Evolutionary conservation across 768 basidiomycete species (phyloP).

Genomic region (Serendipita indica): DNA sequence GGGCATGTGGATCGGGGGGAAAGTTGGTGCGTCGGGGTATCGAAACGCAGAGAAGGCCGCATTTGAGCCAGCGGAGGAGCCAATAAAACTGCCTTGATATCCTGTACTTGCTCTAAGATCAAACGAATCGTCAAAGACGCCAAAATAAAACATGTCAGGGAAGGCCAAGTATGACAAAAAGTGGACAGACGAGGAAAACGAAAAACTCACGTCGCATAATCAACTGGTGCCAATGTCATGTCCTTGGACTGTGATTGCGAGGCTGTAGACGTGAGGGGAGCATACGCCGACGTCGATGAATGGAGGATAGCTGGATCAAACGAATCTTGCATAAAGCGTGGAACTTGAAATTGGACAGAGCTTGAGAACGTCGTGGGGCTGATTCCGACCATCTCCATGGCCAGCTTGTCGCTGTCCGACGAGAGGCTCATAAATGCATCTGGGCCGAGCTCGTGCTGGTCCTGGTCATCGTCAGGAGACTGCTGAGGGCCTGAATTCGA

Average conservation of each 20-base stretch:
- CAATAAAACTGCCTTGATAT: too few relatives aligned
- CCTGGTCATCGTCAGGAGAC: neutral
- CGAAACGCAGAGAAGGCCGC: neutral
- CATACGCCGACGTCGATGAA: neutral
- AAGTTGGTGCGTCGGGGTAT: neutral
- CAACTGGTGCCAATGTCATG: neutral
- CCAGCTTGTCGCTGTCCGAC: neutral
- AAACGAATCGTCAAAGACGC: too few relatives aligned
- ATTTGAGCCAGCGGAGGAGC: too few relatives aligned
- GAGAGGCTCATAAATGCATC: neutral
- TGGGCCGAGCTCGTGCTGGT: neutral
- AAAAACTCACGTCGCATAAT: neutral
- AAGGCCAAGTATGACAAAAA: too few relatives aligned
- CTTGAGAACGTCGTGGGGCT: conserved; percentile 8
- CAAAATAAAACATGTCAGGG: too few relatives aligned
- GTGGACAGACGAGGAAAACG: neutral
- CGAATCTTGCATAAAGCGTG: conserved; percentile 8
- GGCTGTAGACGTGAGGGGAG: neutral
- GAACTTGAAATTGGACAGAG: conserved; percentile 10
- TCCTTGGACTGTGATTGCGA: neutral
- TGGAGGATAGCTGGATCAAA: conserved; percentile 6
- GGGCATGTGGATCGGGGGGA: neutral
- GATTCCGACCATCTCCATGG: conserved; percentile 3
- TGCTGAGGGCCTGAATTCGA: neutral
- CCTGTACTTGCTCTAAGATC: conserved; percentile 2